Conservation (phyloP, 257 asterid genomes). For the Cruciata laevipes region DNA sequence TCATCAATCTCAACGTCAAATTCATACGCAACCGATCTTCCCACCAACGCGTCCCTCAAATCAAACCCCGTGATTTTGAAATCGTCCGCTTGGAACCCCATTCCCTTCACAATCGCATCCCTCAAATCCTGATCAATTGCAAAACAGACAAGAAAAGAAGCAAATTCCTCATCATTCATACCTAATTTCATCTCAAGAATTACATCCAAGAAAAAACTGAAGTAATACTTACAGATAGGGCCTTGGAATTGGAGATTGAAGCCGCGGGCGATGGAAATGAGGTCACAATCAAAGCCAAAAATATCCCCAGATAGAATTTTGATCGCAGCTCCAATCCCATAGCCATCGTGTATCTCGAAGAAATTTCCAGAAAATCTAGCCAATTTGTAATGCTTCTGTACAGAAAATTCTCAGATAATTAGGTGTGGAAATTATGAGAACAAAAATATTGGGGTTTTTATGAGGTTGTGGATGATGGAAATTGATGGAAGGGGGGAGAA, state of each 20-base stretch:
- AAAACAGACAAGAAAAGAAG: not conserved
- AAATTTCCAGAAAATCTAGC: too few relatives aligned
- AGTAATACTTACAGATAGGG: slow-evolving; percentile 39
- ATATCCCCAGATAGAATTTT: slow-evolving; percentile 9
- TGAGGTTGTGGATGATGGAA: not conserved
- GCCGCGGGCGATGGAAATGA: slow-evolving; percentile 29
- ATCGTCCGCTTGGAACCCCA: slow-evolving; percentile 79
- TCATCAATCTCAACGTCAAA: slow-evolving; percentile 87
- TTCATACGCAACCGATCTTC: slow-evolving; percentile 83
- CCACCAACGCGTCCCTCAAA: slow-evolving; percentile 76
- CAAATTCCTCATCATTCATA: not conserved
- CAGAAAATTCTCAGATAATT: not conserved
- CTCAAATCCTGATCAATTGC: slow-evolving; percentile 54
- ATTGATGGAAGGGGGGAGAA: not conserved
- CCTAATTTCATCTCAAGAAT: not conserved
- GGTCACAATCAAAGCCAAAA: slow-evolving; percentile 28
- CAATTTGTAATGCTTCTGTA: not conserved
- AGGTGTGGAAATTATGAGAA: not conserved
- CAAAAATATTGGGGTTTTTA: not conserved
- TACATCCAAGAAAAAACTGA: not conserved
- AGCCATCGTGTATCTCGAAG: slow-evolving; percentile 26
- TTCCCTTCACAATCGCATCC: slow-evolving; percentile 84
- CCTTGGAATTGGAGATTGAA: slow-evolving; percentile 39
- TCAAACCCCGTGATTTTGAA: slow-evolving; percentile 78
- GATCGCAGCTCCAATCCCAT: slow-evolving; percentile 16